Evolutionary conservation across 306 rosid species (phyloP).

Genomic region (Erythrophleum fordii): DNA sequence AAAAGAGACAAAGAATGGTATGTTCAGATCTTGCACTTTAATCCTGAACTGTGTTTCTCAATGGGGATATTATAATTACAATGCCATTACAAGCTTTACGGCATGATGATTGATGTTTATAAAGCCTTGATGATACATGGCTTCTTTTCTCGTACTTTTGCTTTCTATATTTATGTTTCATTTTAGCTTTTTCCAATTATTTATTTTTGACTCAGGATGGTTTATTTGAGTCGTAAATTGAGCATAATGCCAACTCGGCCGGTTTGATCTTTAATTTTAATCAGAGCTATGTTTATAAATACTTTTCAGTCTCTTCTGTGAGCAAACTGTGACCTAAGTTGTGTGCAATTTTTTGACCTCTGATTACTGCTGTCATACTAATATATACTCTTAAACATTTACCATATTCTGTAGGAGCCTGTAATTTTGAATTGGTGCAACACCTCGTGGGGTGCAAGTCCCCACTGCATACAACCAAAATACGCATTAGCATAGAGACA

Average conservation of each 20-base stretch:
- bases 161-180: background rate
- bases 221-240: background rate
- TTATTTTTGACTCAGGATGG: background rate
- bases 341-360: background rate
- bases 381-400: background rate
- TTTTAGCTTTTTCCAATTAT: background rate
- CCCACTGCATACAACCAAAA: background rate
- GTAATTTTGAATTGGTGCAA: background rate
- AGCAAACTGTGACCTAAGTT: background rate
- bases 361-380: background rate
- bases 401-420: background rate
- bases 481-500: background rate
- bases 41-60: background rate
- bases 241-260: background rate
- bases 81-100: background rate
- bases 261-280: background rate
- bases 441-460: background rate
- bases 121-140: background rate
- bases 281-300: background rate
- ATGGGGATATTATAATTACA: background rate
- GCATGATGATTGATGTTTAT: background rate
- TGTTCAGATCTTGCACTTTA: constrained; percentile 30
- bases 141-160: background rate
- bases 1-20: constrained; percentile 96
- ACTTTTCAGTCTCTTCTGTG: background rate